Evolutionary conservation across 1,139 yeast species (phyloP).

Genomic region (Lodderomyces margitis): DNA sequence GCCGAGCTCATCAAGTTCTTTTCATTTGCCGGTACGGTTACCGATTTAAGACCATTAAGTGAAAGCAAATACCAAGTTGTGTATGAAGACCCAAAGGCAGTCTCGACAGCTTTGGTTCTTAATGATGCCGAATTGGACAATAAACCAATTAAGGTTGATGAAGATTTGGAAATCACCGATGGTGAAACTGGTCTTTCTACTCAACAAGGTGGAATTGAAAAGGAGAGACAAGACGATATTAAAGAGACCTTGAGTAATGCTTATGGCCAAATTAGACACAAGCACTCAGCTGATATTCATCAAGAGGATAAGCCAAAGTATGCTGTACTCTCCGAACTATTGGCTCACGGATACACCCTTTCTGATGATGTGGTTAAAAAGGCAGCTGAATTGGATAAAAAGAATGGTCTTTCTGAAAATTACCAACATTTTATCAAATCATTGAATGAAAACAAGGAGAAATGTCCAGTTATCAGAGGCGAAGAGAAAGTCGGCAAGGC

Average conservation of each 20-base stretch:
- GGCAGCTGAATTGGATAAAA: slow-evolving; percentile 61
- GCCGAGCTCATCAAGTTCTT: slow-evolving; percentile 67
- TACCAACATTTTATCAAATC: slow-evolving; percentile 14
- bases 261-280: slow-evolving; percentile 15
- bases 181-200: slow-evolving; percentile 8
- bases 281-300: slow-evolving; percentile 44
- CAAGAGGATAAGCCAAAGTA: slow-evolving; percentile 81
- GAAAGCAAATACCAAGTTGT: slow-evolving; percentile 42
- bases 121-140: slow-evolving; percentile 76
- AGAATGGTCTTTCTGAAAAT: slow-evolving; percentile 56
- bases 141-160: slow-evolving; percentile 48
- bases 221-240: slow-evolving; percentile 16
- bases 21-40: slow-evolving; percentile 71
- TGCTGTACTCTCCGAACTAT: slow-evolving; percentile 72
- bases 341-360: slow-evolving; percentile 68
- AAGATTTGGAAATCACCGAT: slow-evolving; percentile 23
- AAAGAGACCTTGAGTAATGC: background rate
- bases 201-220: slow-evolving; percentile 8
- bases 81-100: slow-evolving; percentile 61
- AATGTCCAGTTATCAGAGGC: slow-evolving; percentile 1
- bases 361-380: slow-evolving; percentile 61
- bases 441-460: slow-evolving; percentile 1
- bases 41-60: slow-evolving; percentile 8
- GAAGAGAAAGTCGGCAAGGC: slow-evolving; percentile 1
- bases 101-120: slow-evolving; percentile 68